These are phyloP conservation scores for Candida verbasci DNA, from an alignment of 805 yeast genomes.

Conservation along the genomic window DNA sequence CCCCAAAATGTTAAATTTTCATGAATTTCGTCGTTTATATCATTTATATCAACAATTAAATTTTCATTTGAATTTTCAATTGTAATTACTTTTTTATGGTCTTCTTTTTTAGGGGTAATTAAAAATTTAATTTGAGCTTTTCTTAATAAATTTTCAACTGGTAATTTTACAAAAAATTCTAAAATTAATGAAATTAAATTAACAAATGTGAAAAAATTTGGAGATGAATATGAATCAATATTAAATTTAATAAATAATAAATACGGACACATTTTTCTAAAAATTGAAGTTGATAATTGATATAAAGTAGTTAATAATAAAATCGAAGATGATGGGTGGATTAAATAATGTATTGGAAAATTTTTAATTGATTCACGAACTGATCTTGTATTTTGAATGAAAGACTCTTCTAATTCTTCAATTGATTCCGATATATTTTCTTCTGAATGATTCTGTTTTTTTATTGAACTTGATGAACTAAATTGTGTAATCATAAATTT, in stretches of 20 bases:
- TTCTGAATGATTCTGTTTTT: slow-evolving; percentile 2
- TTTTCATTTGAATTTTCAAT: slow-evolving; percentile 42
- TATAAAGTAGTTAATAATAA: slow-evolving; percentile 52
- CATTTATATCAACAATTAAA: slow-evolving; percentile 50
- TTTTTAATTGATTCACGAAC: slow-evolving; percentile 61
- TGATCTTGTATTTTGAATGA: slow-evolving; percentile 45
- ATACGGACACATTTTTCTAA: slow-evolving; percentile 65
- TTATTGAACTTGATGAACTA: slow-evolving; percentile 17
- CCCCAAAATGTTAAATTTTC: slow-evolving; percentile 34
- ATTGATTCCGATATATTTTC: background rate
- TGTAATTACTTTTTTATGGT: slow-evolving; percentile 35
- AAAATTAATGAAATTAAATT: slow-evolving; percentile 57
- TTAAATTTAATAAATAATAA: slow-evolving; percentile 55
- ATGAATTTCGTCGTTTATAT: slow-evolving; percentile 21
- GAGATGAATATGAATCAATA: slow-evolving; percentile 62
- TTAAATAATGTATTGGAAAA: slow-evolving; percentile 52
- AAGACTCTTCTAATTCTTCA: background rate
- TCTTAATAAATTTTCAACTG: slow-evolving; percentile 80
- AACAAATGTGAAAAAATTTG: slow-evolving; percentile 53
- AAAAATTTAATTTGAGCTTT: slow-evolving; percentile 77
- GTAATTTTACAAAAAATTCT: slow-evolving; percentile 74
- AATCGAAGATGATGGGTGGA: slow-evolving; percentile 49
- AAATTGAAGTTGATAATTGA: slow-evolving; percentile 54
- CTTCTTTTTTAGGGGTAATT: slow-evolving; percentile 37
- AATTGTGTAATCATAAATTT: slow-evolving; percentile 70